Percentiles rank a stretch among this genome's conserved stretches.
phyloP scores from a whole-genome alignment of 2,329 filamentous ascomycete genomes.

The Simplicillium aogashimaense region DNA sequence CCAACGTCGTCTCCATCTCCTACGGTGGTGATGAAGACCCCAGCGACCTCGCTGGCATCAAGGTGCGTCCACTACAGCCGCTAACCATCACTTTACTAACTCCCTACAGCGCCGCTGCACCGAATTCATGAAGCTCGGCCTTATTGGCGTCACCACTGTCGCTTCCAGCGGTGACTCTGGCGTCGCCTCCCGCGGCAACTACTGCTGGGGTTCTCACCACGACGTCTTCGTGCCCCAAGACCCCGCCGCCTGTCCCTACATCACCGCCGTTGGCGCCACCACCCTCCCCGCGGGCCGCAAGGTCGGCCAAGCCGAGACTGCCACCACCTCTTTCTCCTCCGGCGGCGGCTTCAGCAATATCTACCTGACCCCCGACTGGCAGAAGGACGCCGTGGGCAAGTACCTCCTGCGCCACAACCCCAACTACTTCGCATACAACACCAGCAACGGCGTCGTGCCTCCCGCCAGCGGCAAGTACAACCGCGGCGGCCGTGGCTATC shows the following conservation, averaged over 20 bases:
- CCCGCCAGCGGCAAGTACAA: slow-evolving; percentile 23
- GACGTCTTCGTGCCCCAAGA: slow-evolving; percentile 21
- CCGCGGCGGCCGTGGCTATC: slow-evolving; percentile 28
- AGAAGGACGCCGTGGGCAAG: slow-evolving; percentile 25
- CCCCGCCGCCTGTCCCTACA: slow-evolving; percentile 30
- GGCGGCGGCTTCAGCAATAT: slow-evolving; percentile 29
- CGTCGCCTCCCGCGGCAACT: slow-evolving; percentile 14
- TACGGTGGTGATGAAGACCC: slow-evolving; percentile 35
- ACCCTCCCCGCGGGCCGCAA: slow-evolving; percentile 28
- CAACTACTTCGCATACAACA: slow-evolving; percentile 19
- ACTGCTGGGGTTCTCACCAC: not conserved
- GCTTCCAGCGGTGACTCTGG: slow-evolving; percentile 30
- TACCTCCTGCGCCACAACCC: slow-evolving; percentile 26
- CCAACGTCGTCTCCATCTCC: slow-evolving; percentile 26
- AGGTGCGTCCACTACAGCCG: not conserved
- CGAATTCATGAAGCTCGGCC: slow-evolving; percentile 34
- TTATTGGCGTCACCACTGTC: slow-evolving; percentile 28
- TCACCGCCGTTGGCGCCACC: slow-evolving; percentile 40
- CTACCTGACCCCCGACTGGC: slow-evolving; percentile 35
- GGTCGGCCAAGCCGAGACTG: slow-evolving; percentile 32
- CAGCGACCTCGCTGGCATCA: not conserved
- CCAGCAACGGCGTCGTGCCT: slow-evolving; percentile 23
- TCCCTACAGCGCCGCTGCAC: slow-evolving; percentile 25
- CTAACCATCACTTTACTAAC: slow-evolving; percentile 22
- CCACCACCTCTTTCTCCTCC: slow-evolving; percentile 17